phyloP scores from a whole-genome alignment of 1,284 basidiomycete genomes.

The Calocybe gambosa region DNA sequence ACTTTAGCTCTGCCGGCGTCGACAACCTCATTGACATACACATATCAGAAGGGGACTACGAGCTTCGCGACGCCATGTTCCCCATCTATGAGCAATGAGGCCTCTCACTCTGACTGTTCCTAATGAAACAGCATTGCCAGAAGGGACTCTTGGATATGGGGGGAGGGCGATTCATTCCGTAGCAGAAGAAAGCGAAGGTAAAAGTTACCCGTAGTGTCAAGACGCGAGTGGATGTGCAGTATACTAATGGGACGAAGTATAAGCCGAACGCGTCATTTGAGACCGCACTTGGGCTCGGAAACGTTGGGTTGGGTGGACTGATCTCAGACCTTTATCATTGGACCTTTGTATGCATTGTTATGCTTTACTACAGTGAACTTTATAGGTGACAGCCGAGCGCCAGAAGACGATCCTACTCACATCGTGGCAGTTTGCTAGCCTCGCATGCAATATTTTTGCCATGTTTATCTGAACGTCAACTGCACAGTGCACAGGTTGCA shows the following conservation, averaged over 20 bases:
- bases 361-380: too few relatives aligned
- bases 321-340: too few relatives aligned
- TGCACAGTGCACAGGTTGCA: too few relatives aligned
- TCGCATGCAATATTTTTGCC: too few relatives aligned
- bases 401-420: too few relatives aligned
- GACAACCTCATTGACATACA: background rate
- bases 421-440: too few relatives aligned
- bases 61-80: constrained; percentile 36
- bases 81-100: constrained; percentile 41
- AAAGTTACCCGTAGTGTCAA: constrained; percentile 16
- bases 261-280: constrained; percentile 13
- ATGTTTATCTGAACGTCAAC: too few relatives aligned
- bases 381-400: too few relatives aligned
- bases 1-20: too few relatives aligned
- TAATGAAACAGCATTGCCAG: constrained; percentile 29
- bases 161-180: constrained; percentile 18
- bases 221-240: constrained; percentile 14
- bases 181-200: constrained; percentile 9
- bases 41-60: constrained; percentile 34
- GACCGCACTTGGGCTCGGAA: constrained; percentile 5
- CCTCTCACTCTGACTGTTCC: constrained; percentile 21
- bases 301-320: constrained; percentile 15
- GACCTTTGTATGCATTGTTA: too few relatives aligned
- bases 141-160: constrained; percentile 26
- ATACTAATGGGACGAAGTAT: constrained; percentile 11